Evolutionary conservation across 805 yeast genomes (phyloP), one percentile per base, ranked within the genome.

Genomic region (Candida stauntonica): DNA sequence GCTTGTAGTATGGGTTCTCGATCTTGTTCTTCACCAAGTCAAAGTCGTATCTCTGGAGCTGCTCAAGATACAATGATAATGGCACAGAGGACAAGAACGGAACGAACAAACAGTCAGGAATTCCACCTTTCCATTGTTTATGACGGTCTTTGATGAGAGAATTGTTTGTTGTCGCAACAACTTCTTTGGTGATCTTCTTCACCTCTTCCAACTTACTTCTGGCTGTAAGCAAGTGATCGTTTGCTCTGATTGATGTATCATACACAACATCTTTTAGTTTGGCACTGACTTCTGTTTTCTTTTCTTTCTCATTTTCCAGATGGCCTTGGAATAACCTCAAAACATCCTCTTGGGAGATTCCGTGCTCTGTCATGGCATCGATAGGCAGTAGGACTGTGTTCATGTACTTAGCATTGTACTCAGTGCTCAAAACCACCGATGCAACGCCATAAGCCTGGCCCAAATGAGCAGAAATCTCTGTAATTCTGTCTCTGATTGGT

Each of bases 401-500:
- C 31, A 67, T 72, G 31, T 36, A 31, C 16, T 60, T 55, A 0
- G 84, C 79, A 56, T 77, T 79, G 58, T 70, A 83, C 17, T 66
- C 64, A 33, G 79, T 54, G 0, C 83, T 85, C 36, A 81, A 62
- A 12, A 86, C 66, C 59, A 75, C 67, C 3, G 82, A 70, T 1
- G 86, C 79, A 11, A 86, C 67, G 0, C 88, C 80, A 0, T 81
- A 74, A 2, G 93, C 85, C 57, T 86, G 94, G 6, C 95, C 95
- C 27, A 86, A 61, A 60, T 86, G 95, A 0, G 94, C 93, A 9
- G 78, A 72, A 8, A 81, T 72, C 44, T 82, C 86, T 24, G 77
- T 69, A 7, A 77, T 61, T 5, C 57, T 47, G 14, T 59, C 58
- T 42, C 71, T 75, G n/a, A 77, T 53, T 5, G 45, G 46, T 0